These are phyloP conservation scores for Chaetomiaceae sp. DNA, from an alignment of 2,329 filamentous ascomycete species.

Conservation along the genomic window DNA sequence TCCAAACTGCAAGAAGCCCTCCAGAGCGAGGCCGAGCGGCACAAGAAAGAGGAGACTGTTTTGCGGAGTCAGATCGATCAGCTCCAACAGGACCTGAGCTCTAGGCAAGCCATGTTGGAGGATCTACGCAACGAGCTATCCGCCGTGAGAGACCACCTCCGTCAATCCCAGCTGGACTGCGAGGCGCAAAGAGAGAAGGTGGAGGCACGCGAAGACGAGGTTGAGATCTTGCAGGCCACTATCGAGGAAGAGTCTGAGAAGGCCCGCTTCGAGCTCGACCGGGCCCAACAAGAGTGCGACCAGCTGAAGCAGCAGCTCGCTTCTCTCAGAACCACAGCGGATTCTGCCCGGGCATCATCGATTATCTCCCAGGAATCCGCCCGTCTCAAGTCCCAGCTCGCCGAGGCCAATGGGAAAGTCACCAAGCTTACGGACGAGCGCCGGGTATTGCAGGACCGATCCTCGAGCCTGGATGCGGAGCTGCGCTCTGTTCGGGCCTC, in stretches of 20 bases:
- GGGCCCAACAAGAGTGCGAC: conserved; percentile 43
- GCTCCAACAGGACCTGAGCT: conserved; percentile 65
- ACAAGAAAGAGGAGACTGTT: conserved; percentile 65
- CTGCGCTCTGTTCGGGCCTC: conserved; percentile 55
- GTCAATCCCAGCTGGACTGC: conserved; percentile 61
- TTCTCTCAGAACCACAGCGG: conserved; percentile 28
- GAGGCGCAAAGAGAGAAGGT: conserved; percentile 60
- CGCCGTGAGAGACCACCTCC: conserved; percentile 62
- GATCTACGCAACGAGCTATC: conserved; percentile 63
- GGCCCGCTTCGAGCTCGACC: conserved; percentile 45
- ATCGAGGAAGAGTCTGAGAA: conserved; percentile 62
- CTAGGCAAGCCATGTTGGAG: conserved; percentile 61
- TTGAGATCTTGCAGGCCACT: conserved; percentile 66
- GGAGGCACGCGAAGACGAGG: conserved; percentile 67
- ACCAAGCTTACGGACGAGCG: conserved; percentile 56
- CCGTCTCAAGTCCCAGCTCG: conserved; percentile 52
- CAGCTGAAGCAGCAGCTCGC: conserved; percentile 42
- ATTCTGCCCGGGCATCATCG: conserved; percentile 30
- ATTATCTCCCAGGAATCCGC: conserved; percentile 36
- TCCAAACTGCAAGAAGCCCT: conserved; percentile 63
- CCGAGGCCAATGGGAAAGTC: conserved; percentile 55
- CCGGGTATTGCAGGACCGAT: conserved; percentile 58
- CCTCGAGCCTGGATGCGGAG: conserved; percentile 56
- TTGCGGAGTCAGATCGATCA: conserved; percentile 71
- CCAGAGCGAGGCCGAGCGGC: conserved; percentile 66